Evolutionary conservation across 495 filamentous ascomycete genomes (phyloP).

Genomic region (Aspergillus sclerotiicarbonarius): DNA sequence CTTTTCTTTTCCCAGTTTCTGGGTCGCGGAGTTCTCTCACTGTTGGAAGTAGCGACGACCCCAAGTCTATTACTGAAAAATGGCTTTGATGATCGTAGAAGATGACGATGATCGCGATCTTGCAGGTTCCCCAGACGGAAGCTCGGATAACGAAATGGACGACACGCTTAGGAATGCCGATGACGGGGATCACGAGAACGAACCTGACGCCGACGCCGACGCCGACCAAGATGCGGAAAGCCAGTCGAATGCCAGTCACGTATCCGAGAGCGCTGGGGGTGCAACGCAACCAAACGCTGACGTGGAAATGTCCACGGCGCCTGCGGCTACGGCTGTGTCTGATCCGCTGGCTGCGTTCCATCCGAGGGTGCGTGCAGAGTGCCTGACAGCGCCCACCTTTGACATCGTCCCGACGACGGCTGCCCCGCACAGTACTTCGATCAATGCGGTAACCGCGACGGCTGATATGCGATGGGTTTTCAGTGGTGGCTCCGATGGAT

Average conservation of each 20-base stretch:
- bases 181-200: conserved; percentile 59
- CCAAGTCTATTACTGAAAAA: conserved; percentile 8
- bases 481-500: conserved; percentile 89
- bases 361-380: conserved; percentile 74
- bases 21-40: too few species aligned
- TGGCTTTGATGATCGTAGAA: conserved; percentile 38
- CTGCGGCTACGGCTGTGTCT: conserved; percentile 29
- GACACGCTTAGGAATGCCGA: conserved; percentile 66
- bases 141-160: conserved; percentile 70
- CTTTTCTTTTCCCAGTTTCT: too few species aligned
- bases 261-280: conserved; percentile 39
- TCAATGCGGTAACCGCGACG: conserved; percentile 89
- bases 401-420: conserved; percentile 97
- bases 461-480: conserved; percentile 96
- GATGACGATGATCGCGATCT: conserved; percentile 59
- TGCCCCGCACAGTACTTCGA: conserved; percentile 90
- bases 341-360: conserved; percentile 45
- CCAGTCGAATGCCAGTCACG: conserved; percentile 47
- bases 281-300: conserved; percentile 42
- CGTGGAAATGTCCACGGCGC: conserved; percentile 33
- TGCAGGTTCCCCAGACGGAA: conserved; percentile 61
- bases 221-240: conserved; percentile 60
- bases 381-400: conserved; percentile 77
- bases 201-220: conserved; percentile 63
- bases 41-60: not conserved